Conservation (phyloP, 2,329 filamentous ascomycete species). For the Chaetomiaceae sp. region DNA sequence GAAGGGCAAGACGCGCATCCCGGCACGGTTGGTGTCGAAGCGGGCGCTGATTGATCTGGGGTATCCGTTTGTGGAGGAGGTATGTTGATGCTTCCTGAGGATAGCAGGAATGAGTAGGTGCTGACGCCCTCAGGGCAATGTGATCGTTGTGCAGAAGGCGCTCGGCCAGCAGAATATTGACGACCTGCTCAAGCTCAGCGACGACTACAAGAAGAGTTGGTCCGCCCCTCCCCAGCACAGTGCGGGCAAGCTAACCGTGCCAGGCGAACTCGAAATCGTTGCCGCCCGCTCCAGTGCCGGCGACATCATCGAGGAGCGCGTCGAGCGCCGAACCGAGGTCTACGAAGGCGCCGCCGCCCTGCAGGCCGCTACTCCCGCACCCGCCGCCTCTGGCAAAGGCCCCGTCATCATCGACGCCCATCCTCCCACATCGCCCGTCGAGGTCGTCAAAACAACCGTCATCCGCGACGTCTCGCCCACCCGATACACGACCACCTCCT, state of each 20-base stretch:
- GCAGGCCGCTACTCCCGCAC: slow-evolving; percentile 21
- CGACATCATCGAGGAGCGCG: slow-evolving; percentile 45
- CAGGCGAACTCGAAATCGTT: slow-evolving; percentile 43
- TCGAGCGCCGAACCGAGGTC: slow-evolving; percentile 36
- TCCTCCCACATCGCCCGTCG: slow-evolving; percentile 32
- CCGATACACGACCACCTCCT: slow-evolving; percentile 38
- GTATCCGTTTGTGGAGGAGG: slow-evolving; percentile 85
- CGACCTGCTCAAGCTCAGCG: slow-evolving; percentile 77
- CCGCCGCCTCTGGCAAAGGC: slow-evolving; percentile 21
- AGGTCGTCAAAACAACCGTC: slow-evolving; percentile 44
- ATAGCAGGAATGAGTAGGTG: background rate
- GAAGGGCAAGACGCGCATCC: slow-evolving; percentile 87
- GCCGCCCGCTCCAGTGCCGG: slow-evolving; percentile 45
- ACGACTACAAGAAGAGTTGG: slow-evolving; percentile 64
- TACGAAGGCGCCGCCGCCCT: slow-evolving; percentile 25
- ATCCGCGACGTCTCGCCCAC: slow-evolving; percentile 49
- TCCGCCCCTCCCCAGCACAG: background rate
- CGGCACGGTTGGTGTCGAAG: slow-evolving; percentile 72
- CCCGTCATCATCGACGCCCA: slow-evolving; percentile 34
- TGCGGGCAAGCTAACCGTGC: slow-evolving; percentile 8
- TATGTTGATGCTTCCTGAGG: slow-evolving; percentile 37
- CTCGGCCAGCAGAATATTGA: slow-evolving; percentile 89
- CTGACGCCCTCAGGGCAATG: slow-evolving; percentile 62
- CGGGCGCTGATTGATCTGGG: slow-evolving; percentile 77
- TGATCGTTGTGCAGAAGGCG: slow-evolving; percentile 76